Evolutionary conservation across 23 red algal species (phyloP).

Genomic region (Gracilaria gracilis): DNA sequence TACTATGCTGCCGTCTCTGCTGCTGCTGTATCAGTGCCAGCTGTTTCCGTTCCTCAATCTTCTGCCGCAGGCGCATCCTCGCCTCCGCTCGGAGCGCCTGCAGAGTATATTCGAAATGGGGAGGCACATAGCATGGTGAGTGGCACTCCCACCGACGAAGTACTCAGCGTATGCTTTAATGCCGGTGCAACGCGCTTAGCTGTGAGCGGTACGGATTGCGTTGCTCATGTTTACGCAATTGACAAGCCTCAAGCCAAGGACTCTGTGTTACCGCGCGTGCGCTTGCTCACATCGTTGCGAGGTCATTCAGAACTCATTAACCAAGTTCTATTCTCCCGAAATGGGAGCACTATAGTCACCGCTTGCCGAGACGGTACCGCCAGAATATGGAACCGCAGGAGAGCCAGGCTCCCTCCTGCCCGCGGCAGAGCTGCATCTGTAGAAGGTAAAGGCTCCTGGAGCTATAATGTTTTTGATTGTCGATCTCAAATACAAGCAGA

Average conservation of each 20-base stretch:
- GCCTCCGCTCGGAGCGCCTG: background rate
- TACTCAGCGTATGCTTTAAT: slow-evolving; percentile 77
- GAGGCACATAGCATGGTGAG: slow-evolving; percentile 62
- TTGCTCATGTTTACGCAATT: slow-evolving; percentile 78
- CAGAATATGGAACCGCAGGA: slow-evolving; percentile 82
- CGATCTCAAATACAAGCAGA: slow-evolving; percentile 60
- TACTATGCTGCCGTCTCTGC: background rate
- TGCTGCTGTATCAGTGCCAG: background rate
- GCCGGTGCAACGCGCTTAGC: slow-evolving; percentile 82
- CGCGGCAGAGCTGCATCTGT: slow-evolving; percentile 33
- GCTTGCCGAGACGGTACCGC: slow-evolving; percentile 81
- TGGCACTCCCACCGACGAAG: slow-evolving; percentile 37
- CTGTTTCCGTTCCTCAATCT: background rate
- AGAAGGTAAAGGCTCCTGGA: slow-evolving; percentile 70
- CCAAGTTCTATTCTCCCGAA: slow-evolving; percentile 80
- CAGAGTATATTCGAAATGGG: background rate
- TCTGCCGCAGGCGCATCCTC: background rate
- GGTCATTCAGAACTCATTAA: slow-evolving; percentile 69
- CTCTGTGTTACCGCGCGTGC: slow-evolving; percentile 32
- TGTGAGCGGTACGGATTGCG: slow-evolving; percentile 76
- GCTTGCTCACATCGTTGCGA: slow-evolving; percentile 66
- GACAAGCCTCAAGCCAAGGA: slow-evolving; percentile 17
- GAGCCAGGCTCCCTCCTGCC: slow-evolving; percentile 38
- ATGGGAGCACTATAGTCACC: slow-evolving; percentile 70
- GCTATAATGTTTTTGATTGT: slow-evolving; percentile 72